Evolutionary conservation across 805 yeast genomes (phyloP), one percentile per base, ranked within the genome.

Genomic region (Hanseniaspora lindneri): DNA sequence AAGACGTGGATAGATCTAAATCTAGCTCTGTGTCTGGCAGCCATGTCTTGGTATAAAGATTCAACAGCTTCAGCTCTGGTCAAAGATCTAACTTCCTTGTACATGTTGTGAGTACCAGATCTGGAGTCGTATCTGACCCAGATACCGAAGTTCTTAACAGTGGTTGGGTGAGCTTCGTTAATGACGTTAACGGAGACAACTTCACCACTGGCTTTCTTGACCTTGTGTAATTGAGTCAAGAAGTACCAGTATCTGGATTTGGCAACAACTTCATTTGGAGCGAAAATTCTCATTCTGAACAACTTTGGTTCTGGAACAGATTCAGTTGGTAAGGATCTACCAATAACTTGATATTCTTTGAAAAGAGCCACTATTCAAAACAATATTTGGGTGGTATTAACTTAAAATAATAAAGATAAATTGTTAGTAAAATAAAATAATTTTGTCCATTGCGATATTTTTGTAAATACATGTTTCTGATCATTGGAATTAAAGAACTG

Each of bases 241-340:
- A 92, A 92, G 80, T 92, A 92, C 99, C 99, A 92, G 95, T 86
- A 92, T 79, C 99, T 89, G 67, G 99, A 92, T 82, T 92, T 92
- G 71, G 98, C 98, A 72, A 92, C 94, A 72, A 92, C 97, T 65
- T 79, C 83, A 79, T 92, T 92, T 66, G 95, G 88, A 70, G 98
- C 98, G 73, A 92, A 92, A 76, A 92, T 87, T 80, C 96, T 87
- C 97, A 92, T 92, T 74, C 98, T 86, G 95, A 82, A 92, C 76
- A 92, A 85, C 82, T 89, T 92, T 74, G 98, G 99, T 77, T 88
- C 96, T 68, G 97, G 96, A 69, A 84, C 95, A 66, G 88, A 76
- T 75, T 87, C 97, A 68, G 96, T 87, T 65, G 99, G 98, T 74
- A 92, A 85, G 78, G 92, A 94, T 77, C 99, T 96, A 76, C 99